These are phyloP conservation scores for Populus simonii DNA, from an alignment of 345 rosid genomes.

Conservation along the genomic window DNA sequence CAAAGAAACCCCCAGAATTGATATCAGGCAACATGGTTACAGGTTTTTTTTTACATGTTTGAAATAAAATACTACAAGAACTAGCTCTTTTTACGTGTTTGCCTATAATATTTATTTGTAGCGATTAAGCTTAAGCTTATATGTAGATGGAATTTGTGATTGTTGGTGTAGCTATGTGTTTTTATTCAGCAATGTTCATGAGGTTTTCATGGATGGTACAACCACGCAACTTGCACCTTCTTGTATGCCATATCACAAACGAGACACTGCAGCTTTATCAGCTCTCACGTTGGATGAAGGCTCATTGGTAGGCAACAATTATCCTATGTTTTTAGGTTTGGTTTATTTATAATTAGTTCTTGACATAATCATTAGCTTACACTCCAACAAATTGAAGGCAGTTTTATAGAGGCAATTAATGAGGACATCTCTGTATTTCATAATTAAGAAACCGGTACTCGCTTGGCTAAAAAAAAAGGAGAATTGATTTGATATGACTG, in stretches of 20 bases:
- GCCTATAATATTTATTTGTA: neutral
- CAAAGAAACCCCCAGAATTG: conserved; percentile 37
- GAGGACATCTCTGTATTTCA: too few relatives aligned
- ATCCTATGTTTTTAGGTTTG: too few relatives aligned
- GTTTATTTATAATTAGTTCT: too few relatives aligned
- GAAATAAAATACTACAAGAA: neutral
- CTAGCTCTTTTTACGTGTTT: neutral
- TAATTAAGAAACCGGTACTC: too few relatives aligned
- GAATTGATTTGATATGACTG: too few relatives aligned
- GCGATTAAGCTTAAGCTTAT: neutral
- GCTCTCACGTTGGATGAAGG: conserved; percentile 7
- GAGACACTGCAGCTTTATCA: conserved; percentile 12
- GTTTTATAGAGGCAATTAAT: too few relatives aligned
- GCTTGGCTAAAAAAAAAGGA: too few relatives aligned
- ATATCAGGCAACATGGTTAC: conserved; percentile 37
- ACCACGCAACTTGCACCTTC: conserved; percentile 14
- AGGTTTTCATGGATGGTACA: conserved; percentile 18
- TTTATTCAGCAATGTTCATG: conserved; percentile 15
- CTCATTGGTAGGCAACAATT: neutral
- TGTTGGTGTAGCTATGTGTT: conserved; percentile 7
- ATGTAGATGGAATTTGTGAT: neutral
- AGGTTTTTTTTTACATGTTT: conserved; percentile 19
- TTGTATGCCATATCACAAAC: conserved; percentile 11
- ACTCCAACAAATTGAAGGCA: too few relatives aligned
- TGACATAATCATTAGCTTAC: too few relatives aligned